Percentiles rank a stretch among this genome's conserved stretches.
phyloP scores from a whole-genome alignment of 768 basidiomycete species.

The Hericium alpestre region DNA sequence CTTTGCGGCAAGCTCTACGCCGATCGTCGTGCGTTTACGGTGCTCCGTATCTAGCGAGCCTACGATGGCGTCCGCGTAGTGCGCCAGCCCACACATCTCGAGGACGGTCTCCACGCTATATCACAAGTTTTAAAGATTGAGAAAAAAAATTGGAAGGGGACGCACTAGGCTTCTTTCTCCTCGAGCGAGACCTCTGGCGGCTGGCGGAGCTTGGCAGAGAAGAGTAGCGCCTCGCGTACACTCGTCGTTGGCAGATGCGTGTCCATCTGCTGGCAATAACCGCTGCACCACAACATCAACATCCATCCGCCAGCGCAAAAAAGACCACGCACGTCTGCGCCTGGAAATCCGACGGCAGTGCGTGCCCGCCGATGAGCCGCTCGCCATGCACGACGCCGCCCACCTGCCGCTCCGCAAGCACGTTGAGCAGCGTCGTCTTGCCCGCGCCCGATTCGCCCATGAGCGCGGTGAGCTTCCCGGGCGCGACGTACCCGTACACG shows the following conservation, averaged over 20 bases:
- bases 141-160: constrained; percentile 4
- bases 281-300: constrained; percentile 34
- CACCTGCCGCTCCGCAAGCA: constrained; percentile 28
- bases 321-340: constrained; percentile 37
- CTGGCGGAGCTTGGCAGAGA: constrained; percentile 75
- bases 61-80: constrained; percentile 57
- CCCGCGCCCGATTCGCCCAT: constrained; percentile 58
- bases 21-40: constrained; percentile 77
- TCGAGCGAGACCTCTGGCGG: constrained; percentile 47
- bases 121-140: not conserved
- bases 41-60: constrained; percentile 61
- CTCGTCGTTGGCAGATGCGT: constrained; percentile 67
- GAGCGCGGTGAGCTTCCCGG: constrained; percentile 68
- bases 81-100: constrained; percentile 54
- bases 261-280: constrained; percentile 83
- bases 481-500: constrained; percentile 71
- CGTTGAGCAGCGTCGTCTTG: constrained; percentile 44
- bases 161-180: constrained; percentile 76
- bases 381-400: constrained; percentile 31
- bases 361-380: constrained; percentile 34
- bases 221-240: constrained; percentile 70
- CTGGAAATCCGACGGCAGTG: constrained; percentile 38
- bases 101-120: constrained; percentile 43
- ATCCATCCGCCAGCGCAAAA: constrained; percentile 25
- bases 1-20: constrained; percentile 82